These are phyloP conservation scores for Hymenochaete sp. DNA, from an alignment of 1,284 basidiomycete genomes.

Conservation along the genomic window DNA sequence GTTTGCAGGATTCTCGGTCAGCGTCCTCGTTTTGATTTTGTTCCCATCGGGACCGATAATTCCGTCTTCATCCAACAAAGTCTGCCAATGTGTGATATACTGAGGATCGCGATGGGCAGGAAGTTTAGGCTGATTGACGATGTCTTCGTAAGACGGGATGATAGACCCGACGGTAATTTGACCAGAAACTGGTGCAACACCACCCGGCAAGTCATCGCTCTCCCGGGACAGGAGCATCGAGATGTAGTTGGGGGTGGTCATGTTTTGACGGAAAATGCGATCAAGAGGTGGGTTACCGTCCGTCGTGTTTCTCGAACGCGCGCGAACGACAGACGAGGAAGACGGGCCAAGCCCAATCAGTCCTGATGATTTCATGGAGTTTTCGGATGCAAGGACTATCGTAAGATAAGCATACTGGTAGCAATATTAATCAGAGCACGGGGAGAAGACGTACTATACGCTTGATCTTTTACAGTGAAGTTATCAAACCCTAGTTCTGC, in stretches of 20 bases:
- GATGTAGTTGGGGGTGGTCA: constrained; percentile 23
- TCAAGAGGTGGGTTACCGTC: constrained; percentile 20
- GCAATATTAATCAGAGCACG: constrained; percentile 15
- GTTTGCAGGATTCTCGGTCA: constrained; percentile 9
- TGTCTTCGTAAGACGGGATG: constrained; percentile 18
- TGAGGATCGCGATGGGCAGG: constrained; percentile 17
- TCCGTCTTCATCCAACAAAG: constrained; percentile 18
- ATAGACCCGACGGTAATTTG: constrained; percentile 29
- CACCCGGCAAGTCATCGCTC: constrained; percentile 15
- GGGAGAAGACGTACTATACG: constrained; percentile 43
- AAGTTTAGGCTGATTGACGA: constrained; percentile 19
- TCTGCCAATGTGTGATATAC: constrained; percentile 21
- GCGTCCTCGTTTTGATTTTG: constrained; percentile 19
- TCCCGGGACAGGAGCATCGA: constrained; percentile 21
- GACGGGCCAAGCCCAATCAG: constrained; percentile 48
- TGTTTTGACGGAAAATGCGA: constrained; percentile 23
- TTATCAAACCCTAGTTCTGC: constrained; percentile 46
- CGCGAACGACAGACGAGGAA: constrained; percentile 28
- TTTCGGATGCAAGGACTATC: constrained; percentile 31
- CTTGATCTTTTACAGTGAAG: constrained; percentile 46
- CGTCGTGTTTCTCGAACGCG: constrained; percentile 18
- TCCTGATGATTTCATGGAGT: constrained; percentile 26
- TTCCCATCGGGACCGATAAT: constrained; percentile 22
- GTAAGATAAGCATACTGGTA: constrained; percentile 20
- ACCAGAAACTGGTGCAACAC: constrained; percentile 22